Evolutionary conservation across 176 grass and related monocot genomes (phyloP).

Genomic region (Bonia amplexicaulis): DNA sequence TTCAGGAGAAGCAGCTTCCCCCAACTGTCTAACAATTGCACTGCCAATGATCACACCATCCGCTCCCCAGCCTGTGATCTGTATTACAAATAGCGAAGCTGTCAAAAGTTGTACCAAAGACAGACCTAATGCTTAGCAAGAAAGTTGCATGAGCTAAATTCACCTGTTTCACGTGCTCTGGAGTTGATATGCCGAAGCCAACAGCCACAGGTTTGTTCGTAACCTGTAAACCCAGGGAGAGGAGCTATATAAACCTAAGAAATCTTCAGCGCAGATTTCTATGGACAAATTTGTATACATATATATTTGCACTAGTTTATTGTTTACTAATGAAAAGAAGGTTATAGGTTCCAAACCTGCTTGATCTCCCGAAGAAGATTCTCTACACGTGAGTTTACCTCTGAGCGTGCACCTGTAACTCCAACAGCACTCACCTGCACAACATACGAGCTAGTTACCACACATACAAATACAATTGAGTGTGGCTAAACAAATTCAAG

Average conservation of each 20-base stretch:
- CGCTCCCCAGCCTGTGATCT: slow-evolving; percentile 85
- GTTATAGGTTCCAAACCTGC: slow-evolving; percentile 41
- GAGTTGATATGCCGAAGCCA: slow-evolving; percentile 86
- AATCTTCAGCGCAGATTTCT: neutral
- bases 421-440: slow-evolving; percentile 78
- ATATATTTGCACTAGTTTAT: neutral
- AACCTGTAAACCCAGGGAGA: slow-evolving; percentile 41
- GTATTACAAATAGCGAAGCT: neutral
- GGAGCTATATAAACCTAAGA: neutral
- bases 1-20: slow-evolving; percentile 65
- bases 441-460: neutral
- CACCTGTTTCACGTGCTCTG: slow-evolving; percentile 91
- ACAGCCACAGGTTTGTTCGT: slow-evolving; percentile 85
- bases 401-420: slow-evolving; percentile 81
- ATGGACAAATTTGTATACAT: neutral
- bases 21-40: slow-evolving; percentile 78
- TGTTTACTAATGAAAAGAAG: neutral
- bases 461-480: neutral
- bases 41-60: slow-evolving; percentile 96
- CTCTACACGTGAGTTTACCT: slow-evolving; percentile 63
- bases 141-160: neutral
- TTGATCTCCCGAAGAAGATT: slow-evolving; percentile 84
- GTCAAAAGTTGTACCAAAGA: neutral
- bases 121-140: neutral
- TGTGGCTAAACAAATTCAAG: neutral